These are phyloP conservation scores for Rhodotorula toruloides DNA, from an alignment of 768 basidiomycete genomes.

Conservation along the genomic window DNA sequence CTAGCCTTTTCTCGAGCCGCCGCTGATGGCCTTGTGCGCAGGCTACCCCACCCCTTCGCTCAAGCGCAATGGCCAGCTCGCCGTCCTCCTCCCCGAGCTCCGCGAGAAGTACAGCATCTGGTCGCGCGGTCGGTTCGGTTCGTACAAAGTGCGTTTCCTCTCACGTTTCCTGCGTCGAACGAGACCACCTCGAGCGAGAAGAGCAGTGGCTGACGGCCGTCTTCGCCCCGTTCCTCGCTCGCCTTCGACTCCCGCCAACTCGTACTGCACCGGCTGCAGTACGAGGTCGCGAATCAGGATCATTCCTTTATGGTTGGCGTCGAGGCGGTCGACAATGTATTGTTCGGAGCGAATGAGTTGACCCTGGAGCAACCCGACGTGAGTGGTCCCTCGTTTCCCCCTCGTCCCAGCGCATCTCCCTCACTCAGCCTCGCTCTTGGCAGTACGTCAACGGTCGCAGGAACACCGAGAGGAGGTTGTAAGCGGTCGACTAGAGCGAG, in stretches of 20 bases:
- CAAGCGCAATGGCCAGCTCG: constrained; percentile 46
- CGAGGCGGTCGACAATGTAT: constrained; percentile 46
- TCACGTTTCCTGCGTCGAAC: too few species aligned
- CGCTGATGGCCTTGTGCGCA: neutral
- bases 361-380: constrained; percentile 38
- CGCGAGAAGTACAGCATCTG: constrained; percentile 46
- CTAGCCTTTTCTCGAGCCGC: neutral
- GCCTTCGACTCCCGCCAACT: neutral
- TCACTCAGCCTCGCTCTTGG: constrained; percentile 12
- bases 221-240: neutral
- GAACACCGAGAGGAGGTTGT: constrained; percentile 43
- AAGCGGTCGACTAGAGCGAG: neutral
- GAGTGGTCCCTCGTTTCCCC: neutral
- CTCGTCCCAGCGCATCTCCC: neutral
- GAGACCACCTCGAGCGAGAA: too few species aligned
- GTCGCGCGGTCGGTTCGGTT: constrained; percentile 46
- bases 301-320: constrained; percentile 44
- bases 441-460: constrained; percentile 43
- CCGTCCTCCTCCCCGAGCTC: constrained; percentile 45
- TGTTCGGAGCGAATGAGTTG: constrained; percentile 31
- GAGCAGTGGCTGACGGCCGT: too few species aligned
- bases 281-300: constrained; percentile 43
- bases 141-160: constrained; percentile 23
- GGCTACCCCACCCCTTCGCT: constrained; percentile 48
- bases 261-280: constrained; percentile 1